Percentiles rank a stretch among this genome's conserved stretches.
Evolutionary conservation across 2,329 filamentous ascomycete species (phyloP).

Genomic region (Aspergillus aculeatus): DNA sequence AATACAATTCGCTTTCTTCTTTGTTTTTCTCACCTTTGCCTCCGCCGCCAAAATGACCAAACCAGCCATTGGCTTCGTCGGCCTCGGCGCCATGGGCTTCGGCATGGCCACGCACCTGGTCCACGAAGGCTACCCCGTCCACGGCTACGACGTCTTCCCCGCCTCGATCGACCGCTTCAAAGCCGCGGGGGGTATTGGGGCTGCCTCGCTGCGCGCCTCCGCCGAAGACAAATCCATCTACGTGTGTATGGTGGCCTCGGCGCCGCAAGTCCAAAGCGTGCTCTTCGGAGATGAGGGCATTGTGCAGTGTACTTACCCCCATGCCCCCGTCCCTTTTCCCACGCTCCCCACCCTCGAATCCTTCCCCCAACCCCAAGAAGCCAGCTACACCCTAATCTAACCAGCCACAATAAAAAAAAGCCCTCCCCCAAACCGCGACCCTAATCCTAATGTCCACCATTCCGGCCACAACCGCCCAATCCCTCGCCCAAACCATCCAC

Average conservation of each 20-base stretch:
- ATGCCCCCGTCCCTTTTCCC: background rate
- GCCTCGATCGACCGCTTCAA: constrained; percentile 66
- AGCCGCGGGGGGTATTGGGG: constrained; percentile 59
- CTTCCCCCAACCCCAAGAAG: background rate
- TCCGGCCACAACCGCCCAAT: constrained; percentile 63
- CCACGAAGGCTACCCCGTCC: constrained; percentile 64
- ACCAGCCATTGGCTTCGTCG: constrained; percentile 64
- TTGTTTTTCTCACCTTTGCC: no score
- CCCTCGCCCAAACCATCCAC: constrained; percentile 58
- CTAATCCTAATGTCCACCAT: constrained; percentile 71
- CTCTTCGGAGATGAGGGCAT: constrained; percentile 61
- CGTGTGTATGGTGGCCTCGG: constrained; percentile 74
- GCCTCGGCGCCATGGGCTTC: constrained; percentile 78
- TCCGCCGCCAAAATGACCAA: constrained; percentile 37
- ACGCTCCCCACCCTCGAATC: no score
- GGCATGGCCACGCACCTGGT: constrained; percentile 76
- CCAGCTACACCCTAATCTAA: background rate
- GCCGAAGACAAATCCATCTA: constrained; percentile 61
- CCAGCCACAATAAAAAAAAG: constrained; percentile 15
- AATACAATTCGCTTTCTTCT: no score
- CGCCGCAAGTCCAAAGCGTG: constrained; percentile 65
- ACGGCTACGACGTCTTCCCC: constrained; percentile 69
- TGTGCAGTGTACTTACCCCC: constrained; percentile 16
- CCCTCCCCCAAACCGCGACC: constrained; percentile 55
- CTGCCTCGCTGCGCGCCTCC: constrained; percentile 60